Evolutionary conservation across 208 protist genomes (phyloP).

Genomic region (Naegleria lovaniensis): DNA sequence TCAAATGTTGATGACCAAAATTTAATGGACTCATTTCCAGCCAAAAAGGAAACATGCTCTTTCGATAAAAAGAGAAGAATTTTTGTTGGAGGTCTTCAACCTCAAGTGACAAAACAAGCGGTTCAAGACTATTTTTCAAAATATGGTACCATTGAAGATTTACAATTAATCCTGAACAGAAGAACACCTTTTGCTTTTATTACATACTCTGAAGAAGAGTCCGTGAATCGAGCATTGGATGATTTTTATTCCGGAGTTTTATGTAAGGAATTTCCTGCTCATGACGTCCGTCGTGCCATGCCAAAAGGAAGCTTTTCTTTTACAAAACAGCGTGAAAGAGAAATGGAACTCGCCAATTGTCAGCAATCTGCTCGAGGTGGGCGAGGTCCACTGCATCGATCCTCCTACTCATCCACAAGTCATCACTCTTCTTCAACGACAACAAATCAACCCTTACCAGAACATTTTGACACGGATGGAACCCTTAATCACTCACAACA

Average conservation of each 20-base stretch:
- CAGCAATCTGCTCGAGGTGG: too few species aligned
- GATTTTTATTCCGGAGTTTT: neutral
- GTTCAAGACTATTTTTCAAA: neutral
- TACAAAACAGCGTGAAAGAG: neutral
- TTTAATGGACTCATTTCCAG: neutral
- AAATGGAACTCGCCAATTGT: neutral
- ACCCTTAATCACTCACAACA: neutral
- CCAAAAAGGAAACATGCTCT: neutral
- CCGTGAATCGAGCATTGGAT: neutral
- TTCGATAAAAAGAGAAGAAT: neutral
- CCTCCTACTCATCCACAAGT: neutral
- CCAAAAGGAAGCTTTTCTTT: neutral
- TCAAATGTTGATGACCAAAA: neutral
- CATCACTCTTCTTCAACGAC: too few species aligned
- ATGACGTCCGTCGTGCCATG: neutral
- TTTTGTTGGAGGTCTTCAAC: neutral
- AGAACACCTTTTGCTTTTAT: slow-evolving; percentile 4
- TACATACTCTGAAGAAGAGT: neutral
- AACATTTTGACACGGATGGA: too few species aligned
- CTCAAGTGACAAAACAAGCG: neutral
- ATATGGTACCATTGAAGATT: neutral
- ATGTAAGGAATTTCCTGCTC: neutral
- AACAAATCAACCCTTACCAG: too few species aligned
- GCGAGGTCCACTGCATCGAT: neutral
- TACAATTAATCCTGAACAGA: neutral